Percentiles rank a stretch among this genome's conserved stretches.
Conservation (phyloP, 1,284 basidiomycete species). For the Boletus semigastroideus region DNA sequence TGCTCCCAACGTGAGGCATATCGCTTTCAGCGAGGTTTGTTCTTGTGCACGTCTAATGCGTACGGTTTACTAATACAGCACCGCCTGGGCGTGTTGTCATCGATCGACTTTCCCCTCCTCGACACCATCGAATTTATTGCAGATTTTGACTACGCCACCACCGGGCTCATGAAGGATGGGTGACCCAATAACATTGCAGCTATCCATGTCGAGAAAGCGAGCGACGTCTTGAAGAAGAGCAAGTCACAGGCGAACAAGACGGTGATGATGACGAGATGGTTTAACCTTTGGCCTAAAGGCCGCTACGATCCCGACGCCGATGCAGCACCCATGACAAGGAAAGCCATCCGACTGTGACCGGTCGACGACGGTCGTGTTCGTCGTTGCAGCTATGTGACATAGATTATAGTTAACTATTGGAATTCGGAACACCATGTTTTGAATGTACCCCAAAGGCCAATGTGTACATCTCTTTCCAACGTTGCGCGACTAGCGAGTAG, state of each 20-base stretch:
- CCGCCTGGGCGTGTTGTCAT: not conserved
- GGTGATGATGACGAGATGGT: not conserved
- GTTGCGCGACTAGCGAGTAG: too few species aligned
- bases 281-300: not conserved
- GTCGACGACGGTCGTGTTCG: not conserved
- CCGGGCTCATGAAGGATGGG: accelerated
- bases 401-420: too few species aligned
- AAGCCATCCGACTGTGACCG: not conserved
- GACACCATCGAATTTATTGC: not conserved
- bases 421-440: too few species aligned
- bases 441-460: too few species aligned
- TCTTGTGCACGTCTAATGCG: not conserved
- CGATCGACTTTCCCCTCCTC: not conserved
- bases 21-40: not conserved
- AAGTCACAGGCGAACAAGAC: not conserved
- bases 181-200: not conserved
- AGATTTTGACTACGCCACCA: not conserved
- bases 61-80: not conserved
- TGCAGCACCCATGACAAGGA: not conserved
- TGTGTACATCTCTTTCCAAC: too few species aligned
- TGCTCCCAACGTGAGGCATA: not conserved
- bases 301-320: not conserved
- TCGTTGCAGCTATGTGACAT: too few species aligned
- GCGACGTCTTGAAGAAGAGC: not conserved
- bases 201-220: not conserved